Conservation (phyloP, 1,284 basidiomycete species). For the Bjerkandera adusta region DNA sequence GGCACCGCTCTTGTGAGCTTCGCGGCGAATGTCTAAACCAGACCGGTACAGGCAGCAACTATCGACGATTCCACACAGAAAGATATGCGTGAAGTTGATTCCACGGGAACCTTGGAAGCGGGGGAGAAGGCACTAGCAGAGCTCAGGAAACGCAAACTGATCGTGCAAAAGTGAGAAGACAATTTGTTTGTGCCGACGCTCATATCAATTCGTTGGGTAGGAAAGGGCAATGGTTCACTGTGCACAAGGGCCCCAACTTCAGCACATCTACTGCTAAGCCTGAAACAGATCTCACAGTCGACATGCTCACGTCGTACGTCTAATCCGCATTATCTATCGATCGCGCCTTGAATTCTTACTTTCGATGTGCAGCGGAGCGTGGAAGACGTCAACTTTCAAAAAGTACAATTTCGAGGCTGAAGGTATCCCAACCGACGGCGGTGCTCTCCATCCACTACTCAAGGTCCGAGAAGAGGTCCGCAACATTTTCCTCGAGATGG, state of each 20-base stretch:
- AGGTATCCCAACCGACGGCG: conserved; percentile 84
- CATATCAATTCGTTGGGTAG: conserved; percentile 38
- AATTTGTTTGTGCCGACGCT: conserved; percentile 8
- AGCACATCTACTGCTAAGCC: conserved; percentile 92
- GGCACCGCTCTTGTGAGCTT: conserved; percentile 32
- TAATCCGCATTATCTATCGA: no score
- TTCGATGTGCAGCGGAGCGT: conserved; percentile 64
- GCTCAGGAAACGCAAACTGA: conserved; percentile 90
- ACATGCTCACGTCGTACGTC: conserved; percentile 86
- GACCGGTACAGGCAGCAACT: conserved; percentile 1
- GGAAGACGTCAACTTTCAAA: conserved; percentile 93
- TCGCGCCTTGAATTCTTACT: no score
- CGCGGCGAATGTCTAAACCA: neutral
- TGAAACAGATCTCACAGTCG: conserved; percentile 97
- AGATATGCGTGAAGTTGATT: conserved; percentile 76
- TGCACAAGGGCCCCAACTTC: conserved; percentile 86
- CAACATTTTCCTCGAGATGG: conserved; percentile 99
- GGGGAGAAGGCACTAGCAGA: conserved; percentile 85
- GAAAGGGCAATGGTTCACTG: conserved; percentile 94
- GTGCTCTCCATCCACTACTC: conserved; percentile 93
- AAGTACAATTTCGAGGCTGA: conserved; percentile 99
- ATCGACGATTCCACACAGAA: conserved; percentile 75
- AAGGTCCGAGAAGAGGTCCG: conserved; percentile 99
- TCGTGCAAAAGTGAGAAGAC: conserved; percentile 57
- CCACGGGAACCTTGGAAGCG: conserved; percentile 64